A percentile compares a stretch with the other conserved stretches of the same genome.
Conservation (phyloP, 129 eudicot species). For the Arctium lappa region DNA sequence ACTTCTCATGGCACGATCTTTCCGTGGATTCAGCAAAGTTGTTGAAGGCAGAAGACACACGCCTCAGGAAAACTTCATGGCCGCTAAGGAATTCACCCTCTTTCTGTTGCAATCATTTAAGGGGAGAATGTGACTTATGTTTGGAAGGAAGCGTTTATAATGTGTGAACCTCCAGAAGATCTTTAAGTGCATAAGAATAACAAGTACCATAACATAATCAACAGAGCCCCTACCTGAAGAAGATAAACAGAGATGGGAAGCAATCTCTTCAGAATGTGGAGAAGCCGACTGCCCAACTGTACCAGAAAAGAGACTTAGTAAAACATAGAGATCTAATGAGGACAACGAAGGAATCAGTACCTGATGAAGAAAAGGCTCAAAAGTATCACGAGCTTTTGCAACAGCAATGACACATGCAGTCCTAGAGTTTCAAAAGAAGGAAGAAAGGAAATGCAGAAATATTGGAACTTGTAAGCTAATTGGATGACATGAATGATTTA, state of each 20-base stretch:
- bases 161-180: background rate
- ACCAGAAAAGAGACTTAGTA: slow-evolving; percentile 15
- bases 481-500: background rate
- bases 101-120: slow-evolving; percentile 52
- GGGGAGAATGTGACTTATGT: background rate
- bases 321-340: background rate
- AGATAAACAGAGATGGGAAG: slow-evolving; percentile 91
- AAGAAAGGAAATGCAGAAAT: background rate
- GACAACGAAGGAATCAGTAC: slow-evolving; percentile 25
- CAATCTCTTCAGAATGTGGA: slow-evolving; percentile 90
- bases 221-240: slow-evolving; percentile 68
- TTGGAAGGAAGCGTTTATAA: background rate
- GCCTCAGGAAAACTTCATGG: slow-evolving; percentile 82
- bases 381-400: slow-evolving; percentile 97
- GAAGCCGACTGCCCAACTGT: slow-evolving; percentile 89
- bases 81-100: slow-evolving; percentile 90
- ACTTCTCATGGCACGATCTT: slow-evolving; percentile 91
- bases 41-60: slow-evolving; percentile 66
- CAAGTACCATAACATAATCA: background rate
- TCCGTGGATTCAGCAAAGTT: slow-evolving; percentile 91
- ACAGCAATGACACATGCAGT: slow-evolving; percentile 99
- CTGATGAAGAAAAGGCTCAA: slow-evolving; percentile 97
- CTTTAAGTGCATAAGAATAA: background rate
- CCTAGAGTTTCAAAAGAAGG: slow-evolving; percentile 33
- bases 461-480: background rate